Percentiles rank a stretch among this genome's conserved stretches.
phyloP scores from a whole-genome alignment of 148 eudicot species.

The Rheum nobile region DNA sequence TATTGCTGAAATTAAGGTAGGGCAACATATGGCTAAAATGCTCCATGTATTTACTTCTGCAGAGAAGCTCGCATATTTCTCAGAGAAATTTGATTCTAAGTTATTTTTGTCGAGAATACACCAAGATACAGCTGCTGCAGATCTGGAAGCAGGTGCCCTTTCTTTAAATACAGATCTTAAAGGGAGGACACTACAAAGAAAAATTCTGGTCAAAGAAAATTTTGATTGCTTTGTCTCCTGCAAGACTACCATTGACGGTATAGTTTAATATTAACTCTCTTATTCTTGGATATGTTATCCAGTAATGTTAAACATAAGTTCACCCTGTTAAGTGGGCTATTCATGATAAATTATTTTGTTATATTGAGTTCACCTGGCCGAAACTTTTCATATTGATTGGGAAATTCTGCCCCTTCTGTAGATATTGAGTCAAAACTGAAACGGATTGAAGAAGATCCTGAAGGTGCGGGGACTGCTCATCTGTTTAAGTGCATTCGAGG shows the following conservation, averaged over 20 bases:
- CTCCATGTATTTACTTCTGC: conserved; percentile 21
- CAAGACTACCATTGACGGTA: conserved; percentile 95
- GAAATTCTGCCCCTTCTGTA: conserved; percentile 10
- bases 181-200: conserved; percentile 85
- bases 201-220: conserved; percentile 89
- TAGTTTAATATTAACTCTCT: conserved; percentile 7
- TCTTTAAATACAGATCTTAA: conserved; percentile 79
- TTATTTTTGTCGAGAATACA: conserved; percentile 80
- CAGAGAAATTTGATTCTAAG: conserved; percentile 85
- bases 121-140: conserved; percentile 78
- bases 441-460: conserved; percentile 96
- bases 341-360: neutral
- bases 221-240: conserved; percentile 97
- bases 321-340: neutral
- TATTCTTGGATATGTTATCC: neutral
- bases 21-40: neutral
- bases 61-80: conserved; percentile 83
- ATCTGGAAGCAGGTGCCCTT: conserved; percentile 81
- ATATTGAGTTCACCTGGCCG: neutral
- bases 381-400: conserved; percentile 5
- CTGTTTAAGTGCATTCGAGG: conserved; percentile 66
- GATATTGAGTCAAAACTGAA: conserved; percentile 92
- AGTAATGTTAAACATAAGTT: neutral
- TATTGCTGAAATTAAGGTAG: neutral
- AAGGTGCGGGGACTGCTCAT: conserved; percentile 92